phyloP scores from a whole-genome alignment of 495 filamentous ascomycete genomes.

The Lasiosphaeria hispida region DNA sequence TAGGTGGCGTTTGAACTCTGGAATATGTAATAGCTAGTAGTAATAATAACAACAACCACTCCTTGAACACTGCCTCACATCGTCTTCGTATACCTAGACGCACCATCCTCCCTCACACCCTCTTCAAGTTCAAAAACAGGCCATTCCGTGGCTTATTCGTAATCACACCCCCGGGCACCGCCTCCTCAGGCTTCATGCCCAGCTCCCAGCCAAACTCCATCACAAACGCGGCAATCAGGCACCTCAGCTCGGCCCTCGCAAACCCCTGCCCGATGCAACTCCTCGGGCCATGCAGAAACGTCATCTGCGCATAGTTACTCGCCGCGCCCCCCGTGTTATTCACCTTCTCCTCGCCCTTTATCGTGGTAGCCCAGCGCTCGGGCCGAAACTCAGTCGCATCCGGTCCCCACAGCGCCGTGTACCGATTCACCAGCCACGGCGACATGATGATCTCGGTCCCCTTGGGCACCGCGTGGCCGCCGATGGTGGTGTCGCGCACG shows the following conservation, averaged over 20 bases:
- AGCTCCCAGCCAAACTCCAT: constrained; percentile 67
- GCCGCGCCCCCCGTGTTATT: constrained; percentile 43
- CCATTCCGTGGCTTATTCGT: constrained; percentile 63
- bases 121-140: constrained; percentile 33
- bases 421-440: constrained; percentile 14
- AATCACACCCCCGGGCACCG: constrained; percentile 55
- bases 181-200: constrained; percentile 46
- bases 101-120: no score
- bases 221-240: constrained; percentile 68
- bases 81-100: no score
- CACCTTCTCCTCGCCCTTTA: constrained; percentile 8
- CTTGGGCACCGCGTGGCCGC: constrained; percentile 15
- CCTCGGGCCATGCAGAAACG: constrained; percentile 58
- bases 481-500: constrained; percentile 26
- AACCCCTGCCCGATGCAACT: constrained; percentile 68
- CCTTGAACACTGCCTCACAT: no score
- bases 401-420: constrained; percentile 17
- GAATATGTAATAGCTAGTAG: no score
- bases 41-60: no score
- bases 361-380: constrained; percentile 27
- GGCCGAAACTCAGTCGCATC: constrained; percentile 16
- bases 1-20: no score
- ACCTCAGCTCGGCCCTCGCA: constrained; percentile 76
- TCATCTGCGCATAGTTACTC: constrained; percentile 58
- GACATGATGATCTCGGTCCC: constrained; percentile 22